A percentile compares a stretch with the other conserved stretches of the same genome.
phyloP scores from a whole-genome alignment of 768 basidiomycete genomes.

The Kwoniella bestiolae region DNA sequence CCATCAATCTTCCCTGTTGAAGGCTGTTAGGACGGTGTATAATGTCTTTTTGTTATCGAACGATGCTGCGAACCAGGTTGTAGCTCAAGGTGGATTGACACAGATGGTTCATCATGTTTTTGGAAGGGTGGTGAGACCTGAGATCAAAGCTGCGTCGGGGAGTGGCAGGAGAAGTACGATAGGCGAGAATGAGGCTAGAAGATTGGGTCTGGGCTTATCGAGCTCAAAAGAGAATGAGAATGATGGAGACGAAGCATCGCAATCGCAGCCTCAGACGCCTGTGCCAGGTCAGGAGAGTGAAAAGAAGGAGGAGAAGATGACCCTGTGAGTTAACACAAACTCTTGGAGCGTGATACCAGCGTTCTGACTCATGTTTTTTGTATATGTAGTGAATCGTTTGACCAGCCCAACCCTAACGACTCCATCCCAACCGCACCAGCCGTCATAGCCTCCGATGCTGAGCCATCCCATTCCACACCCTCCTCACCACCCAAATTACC shows the following conservation, averaged over 20 bases:
- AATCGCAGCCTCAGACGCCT: slow-evolving; percentile 26
- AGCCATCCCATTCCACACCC: slow-evolving; percentile 6
- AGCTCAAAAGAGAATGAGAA: slow-evolving; percentile 17
- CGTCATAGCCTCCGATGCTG: slow-evolving; percentile 23
- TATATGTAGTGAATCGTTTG: slow-evolving; percentile 52
- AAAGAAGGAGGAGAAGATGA: slow-evolving; percentile 32
- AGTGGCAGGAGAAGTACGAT: slow-evolving; percentile 25
- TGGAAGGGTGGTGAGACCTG: slow-evolving; percentile 62
- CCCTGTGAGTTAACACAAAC: slow-evolving; percentile 41
- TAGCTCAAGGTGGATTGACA: slow-evolving; percentile 94
- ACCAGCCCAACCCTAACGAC: slow-evolving; percentile 56
- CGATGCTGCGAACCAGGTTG: slow-evolving; percentile 92
- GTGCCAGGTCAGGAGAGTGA: slow-evolving; percentile 13
- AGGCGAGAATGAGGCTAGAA: slow-evolving; percentile 48
- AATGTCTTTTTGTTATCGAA: slow-evolving; percentile 92
- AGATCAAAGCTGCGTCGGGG: slow-evolving; percentile 14
- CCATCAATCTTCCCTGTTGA: slow-evolving; percentile 93
- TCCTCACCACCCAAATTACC: slow-evolving; percentile 31
- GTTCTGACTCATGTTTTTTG: slow-evolving; percentile 10
- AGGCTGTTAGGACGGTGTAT: slow-evolving; percentile 96
- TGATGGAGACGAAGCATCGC: slow-evolving; percentile 13
- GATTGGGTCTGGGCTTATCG: slow-evolving; percentile 6
- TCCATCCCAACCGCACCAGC: slow-evolving; percentile 49
- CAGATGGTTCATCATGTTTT: slow-evolving; percentile 99
- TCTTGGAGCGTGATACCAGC: not conserved